Evolutionary conservation across 2,329 filamentous ascomycete genomes (phyloP), one percentile per base, ranked within the genome.

Genomic region (Talaromyces pinophilus): DNA sequence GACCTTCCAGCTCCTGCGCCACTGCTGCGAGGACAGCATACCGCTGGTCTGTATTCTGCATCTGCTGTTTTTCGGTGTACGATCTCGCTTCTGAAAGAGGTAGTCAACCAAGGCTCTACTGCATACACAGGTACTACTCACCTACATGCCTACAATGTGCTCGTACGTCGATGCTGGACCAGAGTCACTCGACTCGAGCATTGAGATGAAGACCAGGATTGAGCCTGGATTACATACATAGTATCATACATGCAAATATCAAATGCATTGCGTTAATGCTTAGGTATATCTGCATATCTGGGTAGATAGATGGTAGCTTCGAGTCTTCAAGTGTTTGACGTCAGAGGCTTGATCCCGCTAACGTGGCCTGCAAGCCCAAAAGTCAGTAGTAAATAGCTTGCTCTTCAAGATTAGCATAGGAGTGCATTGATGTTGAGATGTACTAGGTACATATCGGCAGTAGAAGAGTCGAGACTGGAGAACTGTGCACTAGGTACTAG

Each of bases 271-370:
- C 33, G 10, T 33, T 17, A 8, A 54, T 22, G 6, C 1, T 33
- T 13, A 38, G 19, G 54, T 57, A 38, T 38, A 57, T 38, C 17
- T 57, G 52, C 52, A 5, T 28, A 11, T 28, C 52, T 25, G 4
- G 25, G 25, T 33, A 54, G 50, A 3, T 19, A 19, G 5, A 19
- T 22, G 17, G 19, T 57, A 25, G 33, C 33, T 57, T 22, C 2
- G n/a, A 22, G 33, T 38, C 54, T 57, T 22, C 5, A 5, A 38
- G 33, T 57, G 33, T 30, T 55, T n/a, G 48, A 63, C 48, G 61
- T 63, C 48, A 63, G 61, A 62, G 60, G 48, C 60, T 54, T 38
- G 60, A 42, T 40, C 33, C 40, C 33, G 30, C 54, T 57, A 57
- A 40, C 54, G 52, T 55, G 30, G 54, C 33, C n/a, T 25, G 33